Base-by-base conservation (phyloP, 768 basidiomycete genomes). In the Lyophyllum semitale region DNA sequence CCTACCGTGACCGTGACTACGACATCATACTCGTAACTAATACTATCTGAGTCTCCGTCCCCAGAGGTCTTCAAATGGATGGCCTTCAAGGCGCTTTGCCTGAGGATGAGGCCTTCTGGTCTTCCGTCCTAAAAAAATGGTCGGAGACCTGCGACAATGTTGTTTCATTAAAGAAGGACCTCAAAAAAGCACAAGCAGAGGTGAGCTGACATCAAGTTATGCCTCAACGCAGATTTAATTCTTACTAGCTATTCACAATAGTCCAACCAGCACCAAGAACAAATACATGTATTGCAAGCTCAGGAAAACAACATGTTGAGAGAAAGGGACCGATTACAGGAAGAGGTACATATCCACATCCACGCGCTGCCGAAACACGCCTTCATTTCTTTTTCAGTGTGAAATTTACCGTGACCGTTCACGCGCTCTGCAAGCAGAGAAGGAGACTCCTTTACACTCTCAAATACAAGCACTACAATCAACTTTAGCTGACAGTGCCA, bases 81-180 rank as follows among this genome's bases (percentile, higher is more conserved):
- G 18, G 48, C 18, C 44, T 44, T 32, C 26, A 26, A 25, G 42
- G 37, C 20, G n/a, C 48, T 41, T 30, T 50, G 12, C 52, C 48
- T 20, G 15, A 17, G 68, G 72, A 74, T 54, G 72, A 61, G 27
- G 67, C 66, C 0, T 74, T 73, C 51, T 73, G 68, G 67, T 56
- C 68, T 29, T 68, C 67, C 33, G 65, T 73, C 30, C 55, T 73
- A 48, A 71, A 71, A 62, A 69, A 67, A 53, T 74, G 71, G 71
- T 73, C 72, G n/a, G 69, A 73, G 29, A 70, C 74, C 11, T 71
- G 68, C 41, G 67, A 71, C 46, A 66, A 60, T 25, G 67, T 69
- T 20, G 66, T 71, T 46, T 58, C 57, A 37, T 65, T 77, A 53
- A 70, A 68, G 59, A 63, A 66, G 23, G 71, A 74, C 51, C 65